Percentiles rank a stretch among this genome's conserved stretches.
Evolutionary conservation across 306 rosid genomes (phyloP).

Genomic region (Biancaea sappan): DNA sequence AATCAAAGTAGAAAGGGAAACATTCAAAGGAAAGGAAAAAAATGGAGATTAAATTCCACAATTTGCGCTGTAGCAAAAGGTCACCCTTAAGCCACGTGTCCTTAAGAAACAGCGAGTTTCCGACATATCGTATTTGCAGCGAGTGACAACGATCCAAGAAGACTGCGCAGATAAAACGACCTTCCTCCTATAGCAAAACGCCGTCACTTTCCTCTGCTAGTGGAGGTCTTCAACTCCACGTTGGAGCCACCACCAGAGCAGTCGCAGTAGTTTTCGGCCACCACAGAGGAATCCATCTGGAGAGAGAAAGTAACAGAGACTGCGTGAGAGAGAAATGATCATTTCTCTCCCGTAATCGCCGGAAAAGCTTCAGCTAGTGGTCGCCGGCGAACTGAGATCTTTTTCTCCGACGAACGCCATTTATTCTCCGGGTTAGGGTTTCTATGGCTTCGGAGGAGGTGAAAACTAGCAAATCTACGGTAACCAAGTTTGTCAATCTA

Average conservation of each 20-base stretch:
- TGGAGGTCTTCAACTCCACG: not conserved
- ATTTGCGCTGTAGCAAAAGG: no score
- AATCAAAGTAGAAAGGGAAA: no score
- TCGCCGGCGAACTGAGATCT: not conserved
- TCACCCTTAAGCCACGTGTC: not conserved
- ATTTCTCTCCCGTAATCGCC: conserved; percentile 20
- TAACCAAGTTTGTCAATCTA: conserved; percentile 77
- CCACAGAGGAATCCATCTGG: not conserved
- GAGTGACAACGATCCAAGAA: not conserved
- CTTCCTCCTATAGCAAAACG: no score
- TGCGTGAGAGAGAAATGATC: not conserved
- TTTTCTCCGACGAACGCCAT: conserved; percentile 17
- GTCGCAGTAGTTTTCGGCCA: not conserved
- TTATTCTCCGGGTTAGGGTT: not conserved
- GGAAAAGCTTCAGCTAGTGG: not conserved
- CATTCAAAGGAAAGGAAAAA: no score
- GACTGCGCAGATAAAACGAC: not conserved
- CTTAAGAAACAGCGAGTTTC: not conserved
- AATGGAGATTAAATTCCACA: no score
- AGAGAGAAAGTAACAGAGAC: not conserved
- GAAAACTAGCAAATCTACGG: conserved; percentile 77
- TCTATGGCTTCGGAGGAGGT: conserved; percentile 95
- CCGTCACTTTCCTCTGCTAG: not conserved
- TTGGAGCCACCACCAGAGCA: not conserved
- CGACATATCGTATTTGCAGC: not conserved